Percentiles rank a stretch among this genome's conserved stretches.
Evolutionary conservation across 768 basidiomycete genomes (phyloP).

Genomic region (Podaxis sp.): DNA sequence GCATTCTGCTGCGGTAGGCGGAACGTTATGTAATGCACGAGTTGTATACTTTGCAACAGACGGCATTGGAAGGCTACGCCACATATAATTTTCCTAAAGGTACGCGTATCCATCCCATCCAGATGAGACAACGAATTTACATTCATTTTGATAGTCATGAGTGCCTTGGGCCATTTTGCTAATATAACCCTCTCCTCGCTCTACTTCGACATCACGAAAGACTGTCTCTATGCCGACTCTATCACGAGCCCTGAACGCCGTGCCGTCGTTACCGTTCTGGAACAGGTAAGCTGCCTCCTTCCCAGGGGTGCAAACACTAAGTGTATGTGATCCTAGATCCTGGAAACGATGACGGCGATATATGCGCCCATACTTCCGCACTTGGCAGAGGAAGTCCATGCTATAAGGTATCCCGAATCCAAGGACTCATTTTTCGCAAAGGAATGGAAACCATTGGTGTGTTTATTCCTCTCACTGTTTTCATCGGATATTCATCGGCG

Average conservation of each 20-base stretch:
- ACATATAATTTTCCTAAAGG: slow-evolving; percentile 84
- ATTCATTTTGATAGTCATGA: slow-evolving; percentile 52
- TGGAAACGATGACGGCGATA: slow-evolving; percentile 65
- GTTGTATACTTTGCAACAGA: slow-evolving; percentile 68
- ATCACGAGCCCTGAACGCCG: slow-evolving; percentile 52
- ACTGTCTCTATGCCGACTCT: slow-evolving; percentile 78
- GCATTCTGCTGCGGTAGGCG: slow-evolving; percentile 43
- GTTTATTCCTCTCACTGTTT: slow-evolving; percentile 20
- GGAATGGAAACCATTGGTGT: slow-evolving; percentile 69
- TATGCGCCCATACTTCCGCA: slow-evolving; percentile 89
- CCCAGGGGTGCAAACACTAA: neutral
- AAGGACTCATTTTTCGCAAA: slow-evolving; percentile 65
- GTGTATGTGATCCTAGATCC: slow-evolving; percentile 42
- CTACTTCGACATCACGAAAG: slow-evolving; percentile 92
- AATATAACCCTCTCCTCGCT: slow-evolving; percentile 85
- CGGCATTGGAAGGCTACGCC: slow-evolving; percentile 66
- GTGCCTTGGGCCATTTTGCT: slow-evolving; percentile 70
- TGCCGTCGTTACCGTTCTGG: slow-evolving; percentile 68
- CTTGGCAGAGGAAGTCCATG: slow-evolving; percentile 85
- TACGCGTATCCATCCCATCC: slow-evolving; percentile 26
- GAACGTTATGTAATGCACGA: slow-evolving; percentile 90
- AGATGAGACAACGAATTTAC: neutral
- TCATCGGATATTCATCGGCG: too few relatives aligned
- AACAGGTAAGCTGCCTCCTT: slow-evolving; percentile 46
- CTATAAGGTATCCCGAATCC: slow-evolving; percentile 33